Conservation (phyloP, 495 filamentous ascomycete genomes). For the Hyaloscypha bicolor region DNA sequence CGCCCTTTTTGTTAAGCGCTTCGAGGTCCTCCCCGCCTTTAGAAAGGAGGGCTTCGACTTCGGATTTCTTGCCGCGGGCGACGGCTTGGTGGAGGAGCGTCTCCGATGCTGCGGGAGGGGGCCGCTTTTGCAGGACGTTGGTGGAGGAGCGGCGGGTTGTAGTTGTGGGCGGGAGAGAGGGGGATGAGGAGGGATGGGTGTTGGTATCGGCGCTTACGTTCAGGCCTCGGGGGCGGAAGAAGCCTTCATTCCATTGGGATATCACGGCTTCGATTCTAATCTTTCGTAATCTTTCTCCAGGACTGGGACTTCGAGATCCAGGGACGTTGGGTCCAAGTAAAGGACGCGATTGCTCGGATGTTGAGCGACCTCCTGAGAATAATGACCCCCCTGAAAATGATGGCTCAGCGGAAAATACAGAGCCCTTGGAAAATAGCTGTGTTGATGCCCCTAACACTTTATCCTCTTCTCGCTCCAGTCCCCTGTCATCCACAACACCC, state of each 20-base stretch:
- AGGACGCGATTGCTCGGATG: not conserved
- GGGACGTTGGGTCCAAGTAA: not conserved
- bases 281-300: constrained; percentile 8
- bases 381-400: not conserved
- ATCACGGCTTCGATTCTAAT: constrained; percentile 14
- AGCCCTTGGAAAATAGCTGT: not conserved
- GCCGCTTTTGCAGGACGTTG: constrained; percentile 8
- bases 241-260: constrained; percentile 16
- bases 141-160: not conserved
- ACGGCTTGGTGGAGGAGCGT: constrained; percentile 11
- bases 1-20: constrained; percentile 7
- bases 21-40: constrained; percentile 6
- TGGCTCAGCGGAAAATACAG: not conserved
- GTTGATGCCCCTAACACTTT: not conserved
- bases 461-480: not conserved
- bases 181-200: not conserved
- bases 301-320: not conserved
- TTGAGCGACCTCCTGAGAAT: not conserved
- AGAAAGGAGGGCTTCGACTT: constrained; percentile 6
- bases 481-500: not conserved
- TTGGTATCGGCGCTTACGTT: constrained; percentile 7
- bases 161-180: not conserved
- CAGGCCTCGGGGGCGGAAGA: constrained; percentile 10
- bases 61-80: constrained; percentile 12
- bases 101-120: not conserved